Base-by-base conservation (phyloP, 1,139 yeast species). In the Yamadazyma jaroonii region DNA sequence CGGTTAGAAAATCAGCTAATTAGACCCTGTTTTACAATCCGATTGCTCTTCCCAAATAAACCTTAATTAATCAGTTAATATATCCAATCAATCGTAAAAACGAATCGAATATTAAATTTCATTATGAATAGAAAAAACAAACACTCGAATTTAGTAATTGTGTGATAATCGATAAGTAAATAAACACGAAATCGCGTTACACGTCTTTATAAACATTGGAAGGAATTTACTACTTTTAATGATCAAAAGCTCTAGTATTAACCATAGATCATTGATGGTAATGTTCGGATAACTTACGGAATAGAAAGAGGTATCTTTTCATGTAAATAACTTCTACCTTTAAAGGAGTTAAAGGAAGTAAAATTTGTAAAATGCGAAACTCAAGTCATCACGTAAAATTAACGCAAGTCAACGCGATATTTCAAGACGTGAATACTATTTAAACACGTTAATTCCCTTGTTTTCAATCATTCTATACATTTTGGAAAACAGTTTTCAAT, bases 131-230 rank as follows among this genome's bases (percentile, higher is more conserved):
- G 20, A 6, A 17, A 25, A n/a, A 27, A 27, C 14, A 27, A 27
- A 27, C 29, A 27, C 14, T 27, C 29, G 10, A 13, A 11, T 27
- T 13, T 11, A 24, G 33, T 24, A 32, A 32, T 24, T 25, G 34
- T 32, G 34, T 21, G 28, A 15, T 5, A 15, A 22, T 32, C 34
- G 34, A 21, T 20, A 32, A 26, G 35, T 32, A 32, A 32, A 32
- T 27, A 32, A 32, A 15, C 31, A 32, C 31, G 25, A 25, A 31
- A 31, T 24, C 34, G 34, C 34, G 34, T 25, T 32, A 25, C 34
- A 29, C 32, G 32, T 29, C 32, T 10, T 25, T 25, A 25, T 4
- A 17, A 17, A 17, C 6, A 4, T 17, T 4, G 20, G 20, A 4
- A 17, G 6, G 20, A 17, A 17, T 17, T 17, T 17, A 4, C 6